Base-by-base conservation (phyloP, 805 yeast species). In the Lipomyces starkeyi region DNA sequence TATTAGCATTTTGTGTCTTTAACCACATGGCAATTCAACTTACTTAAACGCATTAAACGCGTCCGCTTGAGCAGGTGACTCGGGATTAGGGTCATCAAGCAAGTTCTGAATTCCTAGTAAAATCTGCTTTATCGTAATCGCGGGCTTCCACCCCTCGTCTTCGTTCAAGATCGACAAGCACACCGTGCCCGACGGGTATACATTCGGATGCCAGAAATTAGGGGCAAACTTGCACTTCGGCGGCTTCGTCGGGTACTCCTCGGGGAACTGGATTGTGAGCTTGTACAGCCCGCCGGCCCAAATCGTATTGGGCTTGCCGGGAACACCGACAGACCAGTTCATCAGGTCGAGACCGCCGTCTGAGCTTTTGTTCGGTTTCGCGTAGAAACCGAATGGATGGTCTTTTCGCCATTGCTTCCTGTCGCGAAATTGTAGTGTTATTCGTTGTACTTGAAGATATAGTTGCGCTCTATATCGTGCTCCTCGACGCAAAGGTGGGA, bases 371-470 rank as follows among this genome's bases (percentile, higher is more conserved):
- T 81, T 76, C 14, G 99, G 99, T 76, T 91, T 91, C 52, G 99
- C 99, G 73, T 81, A 93, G 79, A 95, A 95, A 7, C 98, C 98
- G 79, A 93, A 95, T 0, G 99, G 99, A 77, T 95, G 99, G 78
- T 93, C 97, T 78, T 92, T 94, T 74, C 99, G 87, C 99, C 99
- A 95, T 78, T 90, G 92, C 80, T 93, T 94, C 79, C 99, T 88
- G 60, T 40, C 35, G 34, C 13, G 35, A 49, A n/a, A 43, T 43
- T 43, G 9, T n/a, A 20, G 22, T 58, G 27, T 25, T 40, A 58
- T 9, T 35, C n/a, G 2, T 11, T 35, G 25, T 22, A 57, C 35
- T 22, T 14, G n/a, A 57, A 57, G 0, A 57, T 29, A 32, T 22
- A 57, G 27, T 11, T 13, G 37, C 22, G 49, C 22, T 43, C 22